A percentile compares a stretch with the other conserved stretches of the same genome.
These are phyloP conservation scores for Neoscytalidium dimidiatum DNA, from an alignment of 2,329 filamentous ascomycete species.

Conservation along the genomic window DNA sequence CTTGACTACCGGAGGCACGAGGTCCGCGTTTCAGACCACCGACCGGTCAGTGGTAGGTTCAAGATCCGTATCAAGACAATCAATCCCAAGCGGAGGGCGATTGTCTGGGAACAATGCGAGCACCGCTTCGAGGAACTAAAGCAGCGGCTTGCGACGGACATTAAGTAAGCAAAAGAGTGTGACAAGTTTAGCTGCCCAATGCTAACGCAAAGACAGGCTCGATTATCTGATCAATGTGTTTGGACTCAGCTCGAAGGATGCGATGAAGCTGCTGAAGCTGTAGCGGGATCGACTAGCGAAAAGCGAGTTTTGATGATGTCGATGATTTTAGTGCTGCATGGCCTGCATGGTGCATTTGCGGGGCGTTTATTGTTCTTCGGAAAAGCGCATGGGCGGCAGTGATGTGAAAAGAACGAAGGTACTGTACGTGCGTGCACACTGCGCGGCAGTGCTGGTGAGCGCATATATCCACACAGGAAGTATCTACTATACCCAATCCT, in stretches of 20 bases:
- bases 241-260: conserved; percentile 57
- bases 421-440: not conserved
- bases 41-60: conserved; percentile 86
- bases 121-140: conserved; percentile 73
- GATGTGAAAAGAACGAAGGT: not conserved
- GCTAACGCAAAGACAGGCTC: conserved; percentile 48
- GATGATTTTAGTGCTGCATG: conserved; percentile 18
- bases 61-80: conserved; percentile 83
- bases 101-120: conserved; percentile 72
- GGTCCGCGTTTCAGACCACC: conserved; percentile 86
- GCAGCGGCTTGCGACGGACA: conserved; percentile 66
- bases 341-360: conserved; percentile 15
- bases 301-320: conserved; percentile 11
- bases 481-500: conserved; percentile 10
- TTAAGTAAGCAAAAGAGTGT: conserved; percentile 65
- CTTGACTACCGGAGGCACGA: conserved; percentile 87
- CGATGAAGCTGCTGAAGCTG: conserved; percentile 31
- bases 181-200: not conserved
- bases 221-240: conserved; percentile 67
- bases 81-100: conserved; percentile 63
- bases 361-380: conserved; percentile 4
- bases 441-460: not conserved
- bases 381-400: conserved; percentile 12
- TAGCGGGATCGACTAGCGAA: not conserved
- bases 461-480: conserved; percentile 11